These are phyloP conservation scores for Pichia pseudocactophila DNA, from an alignment of 805 yeast species.

Conservation along the genomic window DNA sequence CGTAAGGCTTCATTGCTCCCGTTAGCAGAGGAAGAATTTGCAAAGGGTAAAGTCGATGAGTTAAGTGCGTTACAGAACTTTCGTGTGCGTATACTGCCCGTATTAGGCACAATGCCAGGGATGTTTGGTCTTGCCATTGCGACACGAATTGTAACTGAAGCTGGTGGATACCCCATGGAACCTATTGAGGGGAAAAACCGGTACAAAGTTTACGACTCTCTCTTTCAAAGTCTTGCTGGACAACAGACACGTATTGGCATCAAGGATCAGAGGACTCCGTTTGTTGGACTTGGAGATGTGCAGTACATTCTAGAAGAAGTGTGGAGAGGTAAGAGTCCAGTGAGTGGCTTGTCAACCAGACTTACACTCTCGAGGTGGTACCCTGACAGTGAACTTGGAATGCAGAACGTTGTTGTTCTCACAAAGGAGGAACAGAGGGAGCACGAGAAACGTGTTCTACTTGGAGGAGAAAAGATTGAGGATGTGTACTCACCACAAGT, in stretches of 20 bases:
- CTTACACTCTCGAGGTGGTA: slow-evolving; percentile 82
- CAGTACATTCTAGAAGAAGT: slow-evolving; percentile 85
- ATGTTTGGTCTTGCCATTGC: slow-evolving; percentile 90
- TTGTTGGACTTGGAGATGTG: slow-evolving; percentile 56
- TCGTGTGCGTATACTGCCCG: slow-evolving; percentile 92
- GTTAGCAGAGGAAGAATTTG: slow-evolving; percentile 70
- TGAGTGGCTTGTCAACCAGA: slow-evolving; percentile 74
- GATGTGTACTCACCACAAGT: slow-evolving; percentile 59
- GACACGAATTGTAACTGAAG: slow-evolving; percentile 66
- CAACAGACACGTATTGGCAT: slow-evolving; percentile 77
- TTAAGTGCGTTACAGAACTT: slow-evolving; percentile 81
- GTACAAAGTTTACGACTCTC: slow-evolving; percentile 73
- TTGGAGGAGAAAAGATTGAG: slow-evolving; percentile 52
- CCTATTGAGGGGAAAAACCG: slow-evolving; percentile 88
- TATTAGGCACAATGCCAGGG: slow-evolving; percentile 94
- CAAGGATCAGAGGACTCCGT: slow-evolving; percentile 64
- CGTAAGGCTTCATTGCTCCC: slow-evolving; percentile 84
- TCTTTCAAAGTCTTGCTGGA: slow-evolving; percentile 75
- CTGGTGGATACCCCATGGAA: slow-evolving; percentile 85
- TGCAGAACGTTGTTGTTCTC: slow-evolving; percentile 79
- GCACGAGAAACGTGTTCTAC: slow-evolving; percentile 71
- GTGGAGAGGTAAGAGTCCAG: slow-evolving; percentile 84
- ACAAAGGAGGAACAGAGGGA: slow-evolving; percentile 76
- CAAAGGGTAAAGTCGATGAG: slow-evolving; percentile 78
- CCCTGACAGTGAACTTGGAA: slow-evolving; percentile 49